Percentiles rank a stretch among this genome's conserved stretches.
Conservation (phyloP, 345 rosid genomes). For the Dimocarpus longan region DNA sequence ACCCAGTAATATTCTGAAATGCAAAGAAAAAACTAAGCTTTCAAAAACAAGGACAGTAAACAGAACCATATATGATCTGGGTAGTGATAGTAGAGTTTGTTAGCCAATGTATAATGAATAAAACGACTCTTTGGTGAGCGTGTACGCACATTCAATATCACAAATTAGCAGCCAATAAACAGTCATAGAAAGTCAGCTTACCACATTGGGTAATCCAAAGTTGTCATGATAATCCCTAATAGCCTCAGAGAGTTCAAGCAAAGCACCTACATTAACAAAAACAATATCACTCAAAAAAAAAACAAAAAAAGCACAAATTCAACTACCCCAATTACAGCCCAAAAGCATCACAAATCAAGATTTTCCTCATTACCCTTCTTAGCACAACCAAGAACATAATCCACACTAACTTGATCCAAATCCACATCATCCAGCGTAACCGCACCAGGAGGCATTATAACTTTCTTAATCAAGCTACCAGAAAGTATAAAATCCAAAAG, state of each 20-base stretch:
- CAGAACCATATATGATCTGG: not conserved
- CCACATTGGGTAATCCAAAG: constrained; percentile 83
- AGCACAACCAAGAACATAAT: constrained; percentile 84
- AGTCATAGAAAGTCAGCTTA: constrained; percentile 25
- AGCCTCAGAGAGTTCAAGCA: constrained; percentile 94
- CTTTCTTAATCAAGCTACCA: constrained; percentile 89
- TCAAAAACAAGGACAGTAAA: constrained; percentile 10
- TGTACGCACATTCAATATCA: not conserved
- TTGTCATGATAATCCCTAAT: constrained; percentile 93
- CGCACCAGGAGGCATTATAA: constrained; percentile 97
- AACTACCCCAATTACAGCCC: not conserved
- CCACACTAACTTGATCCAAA: constrained; percentile 98
- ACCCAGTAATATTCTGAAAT: constrained; percentile 66
- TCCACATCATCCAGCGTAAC: constrained; percentile 95
- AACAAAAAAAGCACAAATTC: not conserved
- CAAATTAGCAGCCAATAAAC: not conserved
- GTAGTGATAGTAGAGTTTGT: not conserved
- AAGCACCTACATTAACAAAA: constrained; percentile 51
- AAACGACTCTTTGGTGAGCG: not conserved
- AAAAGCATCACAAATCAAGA: constrained; percentile 20
- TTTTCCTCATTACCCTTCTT: constrained; percentile 59
- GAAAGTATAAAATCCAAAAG: constrained; percentile 85
- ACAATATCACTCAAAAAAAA: not conserved
- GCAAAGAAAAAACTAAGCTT: constrained; percentile 17
- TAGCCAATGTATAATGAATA: not conserved